Conservation (phyloP, 2,329 filamentous ascomycete species). For the Diplodia sapinea region DNA sequence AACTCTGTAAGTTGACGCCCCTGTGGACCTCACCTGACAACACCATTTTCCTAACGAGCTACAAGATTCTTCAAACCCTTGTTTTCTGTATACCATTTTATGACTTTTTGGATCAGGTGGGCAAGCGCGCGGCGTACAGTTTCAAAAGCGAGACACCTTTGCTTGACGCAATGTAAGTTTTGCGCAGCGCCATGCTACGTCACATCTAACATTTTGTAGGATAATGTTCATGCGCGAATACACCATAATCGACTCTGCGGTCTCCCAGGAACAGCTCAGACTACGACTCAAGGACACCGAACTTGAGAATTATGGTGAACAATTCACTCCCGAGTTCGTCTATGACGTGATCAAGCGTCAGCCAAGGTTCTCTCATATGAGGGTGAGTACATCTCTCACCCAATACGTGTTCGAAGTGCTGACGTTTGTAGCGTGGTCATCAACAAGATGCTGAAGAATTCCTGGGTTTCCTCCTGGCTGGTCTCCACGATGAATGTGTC, state of each 20-base stretch:
- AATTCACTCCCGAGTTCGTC: constrained; percentile 92
- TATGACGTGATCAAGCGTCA: constrained; percentile 90
- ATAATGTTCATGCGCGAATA: constrained; percentile 97
- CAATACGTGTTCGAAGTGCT: constrained; percentile 34
- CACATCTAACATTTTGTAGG: constrained; percentile 54
- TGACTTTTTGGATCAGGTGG: constrained; percentile 85
- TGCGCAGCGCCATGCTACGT: background rate
- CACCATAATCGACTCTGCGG: constrained; percentile 79
- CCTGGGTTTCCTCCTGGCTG: constrained; percentile 87
- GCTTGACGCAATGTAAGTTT: constrained; percentile 85
- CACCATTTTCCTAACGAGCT: constrained; percentile 43
- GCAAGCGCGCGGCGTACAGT: constrained; percentile 81
- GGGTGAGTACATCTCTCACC: constrained; percentile 60
- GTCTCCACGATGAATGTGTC: constrained; percentile 89
- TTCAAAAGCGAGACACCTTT: constrained; percentile 96
- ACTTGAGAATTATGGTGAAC: constrained; percentile 86
- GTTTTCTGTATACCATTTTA: constrained; percentile 95
- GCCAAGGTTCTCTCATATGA: constrained; percentile 89
- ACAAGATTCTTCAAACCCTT: constrained; percentile 89
- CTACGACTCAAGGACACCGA: constrained; percentile 79
- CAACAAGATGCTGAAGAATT: constrained; percentile 99
- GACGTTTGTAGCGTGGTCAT: constrained; percentile 72
- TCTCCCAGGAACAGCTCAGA: constrained; percentile 74
- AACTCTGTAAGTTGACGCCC: constrained; percentile 76
- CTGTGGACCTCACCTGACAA: background rate